Evolutionary conservation across 805 yeast genomes (phyloP).

Genomic region (Myxozyma vanderwaltii): DNA sequence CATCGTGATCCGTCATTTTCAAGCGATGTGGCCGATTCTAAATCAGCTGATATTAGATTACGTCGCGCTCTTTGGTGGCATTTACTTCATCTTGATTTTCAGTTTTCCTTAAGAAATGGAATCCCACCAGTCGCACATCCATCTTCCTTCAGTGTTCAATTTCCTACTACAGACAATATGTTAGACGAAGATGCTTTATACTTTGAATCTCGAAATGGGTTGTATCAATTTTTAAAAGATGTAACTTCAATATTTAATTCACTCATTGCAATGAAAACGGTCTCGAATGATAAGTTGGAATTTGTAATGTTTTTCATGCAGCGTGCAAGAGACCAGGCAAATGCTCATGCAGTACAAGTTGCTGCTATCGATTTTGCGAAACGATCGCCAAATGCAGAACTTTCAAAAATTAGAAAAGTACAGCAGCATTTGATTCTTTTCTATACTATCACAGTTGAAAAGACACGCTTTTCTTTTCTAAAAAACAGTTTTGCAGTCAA

Average conservation of each 20-base stretch:
- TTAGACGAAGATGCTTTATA: neutral
- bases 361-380: too few species aligned
- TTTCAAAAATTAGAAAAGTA: neutral
- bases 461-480: neutral
- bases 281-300: too few species aligned
- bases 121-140: neutral
- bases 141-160: neutral
- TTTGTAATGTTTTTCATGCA: too few species aligned
- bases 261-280: too few species aligned
- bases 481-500: neutral
- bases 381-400: neutral
- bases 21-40: neutral
- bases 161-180: neutral
- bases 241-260: too few species aligned
- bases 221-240: too few species aligned
- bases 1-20: neutral
- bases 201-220: too few species aligned
- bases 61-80: neutral
- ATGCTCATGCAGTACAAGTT: too few species aligned
- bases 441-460: neutral
- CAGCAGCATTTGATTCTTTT: neutral
- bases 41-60: neutral
- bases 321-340: too few species aligned
- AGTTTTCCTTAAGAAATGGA: neutral
- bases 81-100: neutral